Evolutionary conservation across 176 grass and related monocot species (phyloP), one percentile per base, ranked within the genome.

Genomic region (Rhynchospora tenuis): DNA sequence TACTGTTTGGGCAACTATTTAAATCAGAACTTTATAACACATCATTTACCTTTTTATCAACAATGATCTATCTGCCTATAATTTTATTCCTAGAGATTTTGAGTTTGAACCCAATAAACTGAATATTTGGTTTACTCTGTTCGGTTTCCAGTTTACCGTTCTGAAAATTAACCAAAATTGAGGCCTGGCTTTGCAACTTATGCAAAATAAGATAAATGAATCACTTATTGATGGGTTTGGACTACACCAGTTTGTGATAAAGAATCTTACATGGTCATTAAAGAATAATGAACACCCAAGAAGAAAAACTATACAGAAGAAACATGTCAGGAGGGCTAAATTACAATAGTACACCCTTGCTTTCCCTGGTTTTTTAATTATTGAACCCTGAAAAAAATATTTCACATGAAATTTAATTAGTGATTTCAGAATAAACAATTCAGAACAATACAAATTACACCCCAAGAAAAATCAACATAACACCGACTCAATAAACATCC

Each of bases 251-350:
- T 71, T 7, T 46, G 17, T 6, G 44, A 71, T 19, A 72, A 72
- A 46, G 42, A 72, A 46, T 46, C 89, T 86, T 78, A 91, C 91
- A 54, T 67, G 87, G 83, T 90, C 72, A 5, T 89, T 80, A 42
- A 84, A 85, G 54, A 90, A 84, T n/a, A 92, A 80, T 33, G 88
- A 84, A 29, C 90, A 86, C 44, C 80, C 92, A 7, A 86, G 62
- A 52, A 94, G 85, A 76, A 90, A 56, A 15, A 87, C 79, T 13
- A 88, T 71, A 15, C 91, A 91, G 63, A 94, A 88, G 10, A 91
- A 20, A 75, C 82, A 81, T 70, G 62, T 78, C 33, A 84, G 80
- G 7, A 86, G 80, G n/a, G 65, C 46, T 57, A 88, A 33, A 83
- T 81, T 73, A 57, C 69, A 85, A 78, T 67, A 85, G 20, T 66